Conservation (phyloP, 495 filamentous ascomycete genomes). For the Aspergillus indologenus region DNA sequence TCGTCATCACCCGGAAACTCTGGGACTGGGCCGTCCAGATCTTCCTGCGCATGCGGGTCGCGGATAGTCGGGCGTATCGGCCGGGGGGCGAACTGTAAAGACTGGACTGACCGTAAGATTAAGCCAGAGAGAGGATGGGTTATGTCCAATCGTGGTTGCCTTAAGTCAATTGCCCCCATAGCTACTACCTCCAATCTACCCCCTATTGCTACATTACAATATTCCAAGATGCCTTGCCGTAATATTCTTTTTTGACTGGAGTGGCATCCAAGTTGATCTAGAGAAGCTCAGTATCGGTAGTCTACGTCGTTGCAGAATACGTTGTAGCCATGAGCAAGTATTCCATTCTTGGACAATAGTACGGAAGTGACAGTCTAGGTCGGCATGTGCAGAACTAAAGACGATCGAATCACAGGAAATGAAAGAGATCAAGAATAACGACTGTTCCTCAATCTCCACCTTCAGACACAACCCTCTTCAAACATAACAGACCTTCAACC, state of each 20-base stretch:
- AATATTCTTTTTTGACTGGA: too few species aligned
- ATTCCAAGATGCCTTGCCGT: too few species aligned
- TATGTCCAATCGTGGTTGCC: background rate
- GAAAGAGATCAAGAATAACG: background rate
- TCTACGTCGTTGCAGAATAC: background rate
- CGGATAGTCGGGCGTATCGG: conserved; percentile 25
- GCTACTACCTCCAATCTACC: background rate
- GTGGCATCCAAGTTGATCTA: background rate
- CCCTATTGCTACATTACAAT: too few species aligned
- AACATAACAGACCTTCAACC: conserved; percentile 6
- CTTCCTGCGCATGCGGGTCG: conserved; percentile 41
- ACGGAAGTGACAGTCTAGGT: conserved; percentile 6
- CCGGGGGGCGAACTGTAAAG: conserved; percentile 7
- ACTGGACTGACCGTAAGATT: conserved; percentile 18
- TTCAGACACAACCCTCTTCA: background rate
- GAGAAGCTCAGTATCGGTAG: background rate
- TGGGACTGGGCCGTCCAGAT: conserved; percentile 44
- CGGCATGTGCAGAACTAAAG: background rate
- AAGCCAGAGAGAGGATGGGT: background rate
- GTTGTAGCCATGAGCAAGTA: background rate
- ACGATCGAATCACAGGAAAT: conserved; percentile 2
- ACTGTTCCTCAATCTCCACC: background rate
- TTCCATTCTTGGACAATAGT: background rate
- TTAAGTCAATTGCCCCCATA: too few species aligned
- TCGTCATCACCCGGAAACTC: conserved; percentile 49